phyloP scores from a whole-genome alignment of 1,284 basidiomycete species.

The Boletellus deceptivus region DNA sequence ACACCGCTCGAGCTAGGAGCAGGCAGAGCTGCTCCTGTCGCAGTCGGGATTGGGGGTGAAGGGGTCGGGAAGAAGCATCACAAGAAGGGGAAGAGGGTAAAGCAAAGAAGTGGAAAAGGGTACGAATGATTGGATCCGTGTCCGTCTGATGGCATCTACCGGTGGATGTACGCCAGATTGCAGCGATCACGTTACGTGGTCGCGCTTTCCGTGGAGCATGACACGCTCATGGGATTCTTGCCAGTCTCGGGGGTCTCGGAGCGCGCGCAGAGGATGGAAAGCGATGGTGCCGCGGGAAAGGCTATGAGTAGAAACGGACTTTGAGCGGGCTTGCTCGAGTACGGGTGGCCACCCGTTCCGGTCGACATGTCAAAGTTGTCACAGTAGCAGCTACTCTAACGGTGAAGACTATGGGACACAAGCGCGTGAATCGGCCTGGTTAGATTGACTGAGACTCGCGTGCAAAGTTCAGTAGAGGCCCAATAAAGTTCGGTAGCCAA shows the following conservation, averaged over 20 bases:
- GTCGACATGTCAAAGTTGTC: constrained; percentile 13
- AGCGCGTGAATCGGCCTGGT: too few species aligned
- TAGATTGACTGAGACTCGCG: too few species aligned
- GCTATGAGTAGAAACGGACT: background rate
- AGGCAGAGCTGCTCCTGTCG: constrained; percentile 42
- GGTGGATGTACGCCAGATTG: background rate
- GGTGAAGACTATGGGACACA: too few species aligned
- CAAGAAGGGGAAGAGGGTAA: constrained; percentile 81
- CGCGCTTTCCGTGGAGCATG: constrained; percentile 68
- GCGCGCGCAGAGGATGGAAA: background rate
- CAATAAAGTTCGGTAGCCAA: too few species aligned
- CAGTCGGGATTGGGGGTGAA: constrained; percentile 45
- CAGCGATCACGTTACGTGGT: constrained; percentile 43
- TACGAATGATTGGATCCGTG: constrained; percentile 58
- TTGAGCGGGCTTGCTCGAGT: constrained; percentile 38
- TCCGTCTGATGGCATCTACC: background rate
- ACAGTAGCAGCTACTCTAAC: too few species aligned
- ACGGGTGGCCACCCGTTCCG: too few species aligned
- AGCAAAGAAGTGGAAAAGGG: constrained; percentile 87
- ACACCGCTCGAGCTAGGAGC: constrained; percentile 48
- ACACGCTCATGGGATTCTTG: constrained; percentile 62
- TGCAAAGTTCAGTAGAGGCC: too few species aligned
- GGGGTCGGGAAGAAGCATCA: constrained; percentile 79
- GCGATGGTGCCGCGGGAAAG: constrained; percentile 7
- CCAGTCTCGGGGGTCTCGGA: constrained; percentile 47